Evolutionary conservation across 2,329 filamentous ascomycete genomes (phyloP), one percentile per base, ranked within the genome.

Genomic region (Cladosporium velox): DNA sequence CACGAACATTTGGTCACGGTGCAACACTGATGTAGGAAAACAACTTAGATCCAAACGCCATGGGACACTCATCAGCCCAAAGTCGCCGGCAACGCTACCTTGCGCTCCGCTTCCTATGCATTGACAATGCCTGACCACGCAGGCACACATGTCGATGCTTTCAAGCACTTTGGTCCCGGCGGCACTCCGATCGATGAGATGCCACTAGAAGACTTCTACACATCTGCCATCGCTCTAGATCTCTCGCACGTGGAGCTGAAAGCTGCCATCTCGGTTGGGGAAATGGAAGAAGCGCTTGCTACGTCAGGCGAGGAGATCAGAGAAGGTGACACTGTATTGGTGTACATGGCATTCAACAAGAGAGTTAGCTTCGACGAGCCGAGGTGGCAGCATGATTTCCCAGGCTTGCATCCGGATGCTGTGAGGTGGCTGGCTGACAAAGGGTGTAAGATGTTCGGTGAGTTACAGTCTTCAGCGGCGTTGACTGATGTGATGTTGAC

Each of bases 61-160:
- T 74, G 72, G 72, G 72, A 73, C 66, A 73, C 69, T 30, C 71
- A 74, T 58, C 70, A 74, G 59, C 70, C 70, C 14, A 74, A 73
- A 61, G 60, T 67, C 24, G 72, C 72, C 32, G 72, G 72, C 32
- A 71, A 72, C 55, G 72, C 72, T 2, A 69, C 70, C 63, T 66
- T 74, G 2, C 67, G 72, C 35, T 72, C 69, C 5, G 67, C 72
- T 1, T 73, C 71, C 8, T 73, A 72, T 54, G 70, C 69, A 21
- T 49, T 74, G 1, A 70, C 70, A 38, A 72, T 74, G 70, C 69
- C 67, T 34, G 72, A 74, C 61, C 72, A 74, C 61, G 30, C 60
- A 14, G 60, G 60, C 47, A 74, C 73, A 4, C 73, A 74, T 57
- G 70, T 74, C 44, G 71, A 74, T 47, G 73, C 72, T 10, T 71